A percentile compares a stretch with the other conserved stretches of the same genome.
These are phyloP conservation scores for Aotearoamyces nothofagi DNA, from an alignment of 2,329 filamentous ascomycete species.

Conservation along the genomic window DNA sequence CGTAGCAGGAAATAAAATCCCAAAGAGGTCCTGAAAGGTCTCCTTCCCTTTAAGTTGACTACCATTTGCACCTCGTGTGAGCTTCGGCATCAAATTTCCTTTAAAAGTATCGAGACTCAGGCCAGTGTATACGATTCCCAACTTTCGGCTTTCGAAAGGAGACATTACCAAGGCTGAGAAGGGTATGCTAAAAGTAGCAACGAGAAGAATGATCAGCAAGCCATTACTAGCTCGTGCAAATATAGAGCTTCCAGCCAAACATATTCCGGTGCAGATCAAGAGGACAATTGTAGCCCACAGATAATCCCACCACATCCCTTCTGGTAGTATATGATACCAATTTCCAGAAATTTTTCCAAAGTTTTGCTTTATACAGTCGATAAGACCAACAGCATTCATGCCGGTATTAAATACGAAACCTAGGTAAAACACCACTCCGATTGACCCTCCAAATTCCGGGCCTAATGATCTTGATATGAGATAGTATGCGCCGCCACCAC, in stretches of 20 bases:
- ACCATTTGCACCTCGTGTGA: constrained; percentile 45
- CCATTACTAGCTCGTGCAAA: constrained; percentile 72
- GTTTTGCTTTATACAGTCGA: constrained; percentile 69
- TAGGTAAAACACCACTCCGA: constrained; percentile 80
- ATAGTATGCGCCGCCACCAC: constrained; percentile 79
- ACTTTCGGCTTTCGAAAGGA: constrained; percentile 48
- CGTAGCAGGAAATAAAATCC: constrained; percentile 62
- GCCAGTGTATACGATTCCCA: constrained; percentile 65
- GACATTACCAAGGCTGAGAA: constrained; percentile 53
- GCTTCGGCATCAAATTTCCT: constrained; percentile 56
- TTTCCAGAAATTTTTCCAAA: constrained; percentile 43
- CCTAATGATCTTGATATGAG: constrained; percentile 75
- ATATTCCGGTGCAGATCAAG: constrained; percentile 56
- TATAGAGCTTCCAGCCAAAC: constrained; percentile 63
- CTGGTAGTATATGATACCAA: constrained; percentile 43
- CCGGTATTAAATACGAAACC: constrained; percentile 79
- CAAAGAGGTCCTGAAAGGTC: constrained; percentile 71
- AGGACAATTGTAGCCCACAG: constrained; percentile 60
- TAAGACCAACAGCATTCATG: constrained; percentile 73
- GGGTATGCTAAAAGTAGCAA: constrained; percentile 70
- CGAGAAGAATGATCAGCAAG: constrained; percentile 51
- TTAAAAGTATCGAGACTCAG: constrained; percentile 53
- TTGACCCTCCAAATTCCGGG: constrained; percentile 79
- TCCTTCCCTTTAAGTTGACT: constrained; percentile 46
- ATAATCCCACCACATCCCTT: constrained; percentile 66